phyloP scores from a whole-genome alignment of 352 stramenopile species.

The Thalassiosira oceanica region DNA sequence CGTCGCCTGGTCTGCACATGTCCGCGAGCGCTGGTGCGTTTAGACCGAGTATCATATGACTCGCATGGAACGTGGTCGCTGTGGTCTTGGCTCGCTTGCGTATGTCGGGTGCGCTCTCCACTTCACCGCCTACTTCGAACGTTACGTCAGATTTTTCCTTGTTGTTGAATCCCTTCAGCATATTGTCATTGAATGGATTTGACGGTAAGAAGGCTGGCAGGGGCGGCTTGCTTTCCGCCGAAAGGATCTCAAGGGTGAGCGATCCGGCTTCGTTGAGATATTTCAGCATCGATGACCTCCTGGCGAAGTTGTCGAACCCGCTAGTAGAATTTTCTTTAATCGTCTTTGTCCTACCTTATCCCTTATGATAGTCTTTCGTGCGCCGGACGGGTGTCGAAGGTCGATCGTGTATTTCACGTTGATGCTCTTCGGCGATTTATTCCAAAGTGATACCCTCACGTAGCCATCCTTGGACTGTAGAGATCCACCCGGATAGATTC shows the following conservation, averaged over 20 bases:
- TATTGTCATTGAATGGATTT: slow-evolving; percentile 14
- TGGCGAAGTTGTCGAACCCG: too few relatives aligned
- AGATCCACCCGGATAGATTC: slow-evolving; percentile 1
- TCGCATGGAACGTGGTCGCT: slow-evolving; percentile 2
- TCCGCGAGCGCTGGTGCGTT: not conserved
- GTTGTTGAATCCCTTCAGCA: slow-evolving; percentile 10
- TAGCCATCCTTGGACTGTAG: not conserved
- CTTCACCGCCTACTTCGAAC: slow-evolving; percentile 25
- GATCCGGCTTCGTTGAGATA: slow-evolving; percentile 5
- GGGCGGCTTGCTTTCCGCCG: not conserved
- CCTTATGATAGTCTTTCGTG: too few relatives aligned
- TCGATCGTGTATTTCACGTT: too few relatives aligned
- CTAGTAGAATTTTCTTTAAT: too few relatives aligned
- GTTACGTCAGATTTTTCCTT: slow-evolving; percentile 17
- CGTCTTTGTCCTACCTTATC: too few relatives aligned
- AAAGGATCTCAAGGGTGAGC: slow-evolving; percentile 19
- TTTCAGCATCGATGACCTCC: not conserved
- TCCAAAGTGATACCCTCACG: not conserved
- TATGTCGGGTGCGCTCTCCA: not conserved
- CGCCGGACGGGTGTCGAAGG: too few relatives aligned
- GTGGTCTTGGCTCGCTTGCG: slow-evolving; percentile 6
- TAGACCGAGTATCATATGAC: not conserved
- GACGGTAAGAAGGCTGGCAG: slow-evolving; percentile 15
- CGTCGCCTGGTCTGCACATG: too few relatives aligned
- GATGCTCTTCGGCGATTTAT: not conserved